A percentile compares a stretch with the other conserved stretches of the same genome.
These are phyloP conservation scores for Rhypophila decipiens DNA, from an alignment of 495 filamentous ascomycete genomes.

Conservation along the genomic window DNA sequence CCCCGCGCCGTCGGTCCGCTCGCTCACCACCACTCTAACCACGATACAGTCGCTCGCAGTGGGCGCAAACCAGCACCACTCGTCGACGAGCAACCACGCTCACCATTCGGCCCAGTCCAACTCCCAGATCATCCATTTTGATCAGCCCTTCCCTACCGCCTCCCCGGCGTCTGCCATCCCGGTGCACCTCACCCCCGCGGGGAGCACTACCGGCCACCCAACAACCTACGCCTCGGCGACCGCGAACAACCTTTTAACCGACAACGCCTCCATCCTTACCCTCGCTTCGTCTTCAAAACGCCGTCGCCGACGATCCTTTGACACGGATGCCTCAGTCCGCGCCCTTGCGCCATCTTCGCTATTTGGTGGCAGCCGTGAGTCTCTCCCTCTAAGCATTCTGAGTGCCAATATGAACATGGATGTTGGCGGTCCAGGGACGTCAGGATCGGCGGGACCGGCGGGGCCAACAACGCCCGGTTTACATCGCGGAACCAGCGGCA, in stretches of 20 bases:
- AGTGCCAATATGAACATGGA: slow-evolving; percentile 61
- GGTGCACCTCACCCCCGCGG: slow-evolving; percentile 59
- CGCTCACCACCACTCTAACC: slow-evolving; percentile 88
- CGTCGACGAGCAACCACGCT: slow-evolving; percentile 26
- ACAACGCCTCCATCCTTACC: slow-evolving; percentile 93
- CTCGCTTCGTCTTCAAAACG: slow-evolving; percentile 93
- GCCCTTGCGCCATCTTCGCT: slow-evolving; percentile 86
- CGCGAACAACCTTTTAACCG: slow-evolving; percentile 85
- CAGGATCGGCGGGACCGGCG: slow-evolving; percentile 51
- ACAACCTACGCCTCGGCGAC: slow-evolving; percentile 83
- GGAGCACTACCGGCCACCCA: slow-evolving; percentile 49
- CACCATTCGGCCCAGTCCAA: slow-evolving; percentile 33
- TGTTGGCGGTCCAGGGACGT: slow-evolving; percentile 31
- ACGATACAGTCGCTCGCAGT: slow-evolving; percentile 86
- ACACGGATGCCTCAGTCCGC: slow-evolving; percentile 93
- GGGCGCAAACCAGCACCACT: slow-evolving; percentile 47
- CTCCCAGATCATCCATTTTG: slow-evolving; percentile 64
- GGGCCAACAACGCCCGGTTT: slow-evolving; percentile 63
- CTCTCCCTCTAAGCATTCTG: slow-evolving; percentile 80
- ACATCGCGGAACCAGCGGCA: slow-evolving; percentile 54
- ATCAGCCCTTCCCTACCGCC: slow-evolving; percentile 79
- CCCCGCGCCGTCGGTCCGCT: slow-evolving; percentile 83
- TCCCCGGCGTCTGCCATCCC: slow-evolving; percentile 75
- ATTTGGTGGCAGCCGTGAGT: slow-evolving; percentile 85
- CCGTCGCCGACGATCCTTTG: slow-evolving; percentile 79